phyloP scores from a whole-genome alignment of 108 stramenopile species.

The Thalassiosira profunda region DNA sequence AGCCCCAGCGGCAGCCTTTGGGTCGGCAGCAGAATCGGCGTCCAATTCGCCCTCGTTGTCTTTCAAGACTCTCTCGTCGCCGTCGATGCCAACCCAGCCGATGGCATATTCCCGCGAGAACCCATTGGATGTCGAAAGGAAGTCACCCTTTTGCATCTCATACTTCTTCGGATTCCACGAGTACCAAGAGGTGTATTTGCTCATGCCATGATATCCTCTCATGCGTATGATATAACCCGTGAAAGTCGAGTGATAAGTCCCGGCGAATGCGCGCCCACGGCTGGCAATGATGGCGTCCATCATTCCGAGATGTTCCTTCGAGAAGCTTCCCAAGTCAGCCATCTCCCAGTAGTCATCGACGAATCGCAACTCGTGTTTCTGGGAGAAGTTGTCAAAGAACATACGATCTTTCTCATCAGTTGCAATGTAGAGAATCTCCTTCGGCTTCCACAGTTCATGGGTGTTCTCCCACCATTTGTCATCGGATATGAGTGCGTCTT shows the following conservation, averaged over 20 bases:
- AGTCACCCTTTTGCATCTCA: slow-evolving; percentile 58
- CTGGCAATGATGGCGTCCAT: slow-evolving; percentile 93
- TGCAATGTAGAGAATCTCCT: slow-evolving; percentile 72
- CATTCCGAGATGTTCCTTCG: slow-evolving; percentile 94
- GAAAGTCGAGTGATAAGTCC: slow-evolving; percentile 94
- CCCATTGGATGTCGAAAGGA: slow-evolving; percentile 28
- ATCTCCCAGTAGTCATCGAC: slow-evolving; percentile 84
- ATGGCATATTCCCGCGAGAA: slow-evolving; percentile 75
- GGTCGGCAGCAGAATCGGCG: no score
- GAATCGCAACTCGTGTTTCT: slow-evolving; percentile 77
- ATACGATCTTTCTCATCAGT: slow-evolving; percentile 80
- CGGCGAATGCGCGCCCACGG: slow-evolving; percentile 87
- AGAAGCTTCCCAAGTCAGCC: slow-evolving; percentile 64
- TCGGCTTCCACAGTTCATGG: slow-evolving; percentile 20
- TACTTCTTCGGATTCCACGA: slow-evolving; percentile 64
- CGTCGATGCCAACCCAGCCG: slow-evolving; percentile 85
- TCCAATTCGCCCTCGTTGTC: slow-evolving; percentile 5
- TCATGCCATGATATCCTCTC: slow-evolving; percentile 81
- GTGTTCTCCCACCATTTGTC: slow-evolving; percentile 74
- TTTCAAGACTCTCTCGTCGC: slow-evolving; percentile 37
- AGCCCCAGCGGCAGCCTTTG: no score
- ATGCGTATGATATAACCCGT: slow-evolving; percentile 91
- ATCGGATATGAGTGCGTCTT: slow-evolving; percentile 74
- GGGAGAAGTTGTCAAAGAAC: slow-evolving; percentile 81
- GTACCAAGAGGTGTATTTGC: slow-evolving; percentile 76